Conservation (phyloP, 352 stramenopile species). For the Plasmopara muralis region DNA sequence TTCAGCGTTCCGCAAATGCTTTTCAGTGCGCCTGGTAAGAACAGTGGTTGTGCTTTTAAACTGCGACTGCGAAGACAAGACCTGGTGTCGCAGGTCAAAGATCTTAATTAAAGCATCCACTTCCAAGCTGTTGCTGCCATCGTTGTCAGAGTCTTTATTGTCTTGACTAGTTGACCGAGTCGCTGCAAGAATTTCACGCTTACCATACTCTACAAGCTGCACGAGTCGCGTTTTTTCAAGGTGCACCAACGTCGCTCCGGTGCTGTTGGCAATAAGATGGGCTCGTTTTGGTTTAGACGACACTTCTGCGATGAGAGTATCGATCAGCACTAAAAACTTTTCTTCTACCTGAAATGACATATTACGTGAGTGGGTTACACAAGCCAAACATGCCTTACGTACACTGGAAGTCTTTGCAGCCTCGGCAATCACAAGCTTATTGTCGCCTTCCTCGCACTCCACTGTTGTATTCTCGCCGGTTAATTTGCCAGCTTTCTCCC, state of each 20-base stretch:
- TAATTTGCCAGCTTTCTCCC: neutral
- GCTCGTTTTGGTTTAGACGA: constrained; percentile 49
- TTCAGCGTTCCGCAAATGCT: constrained; percentile 45
- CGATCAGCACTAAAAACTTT: constrained; percentile 49
- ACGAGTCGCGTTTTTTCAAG: constrained; percentile 64
- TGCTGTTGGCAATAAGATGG: constrained; percentile 63
- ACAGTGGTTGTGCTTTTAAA: constrained; percentile 53
- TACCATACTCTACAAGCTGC: constrained; percentile 52
- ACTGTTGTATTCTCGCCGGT: constrained; percentile 1
- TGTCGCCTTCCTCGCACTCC: constrained; percentile 1
- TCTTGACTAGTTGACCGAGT: constrained; percentile 24
- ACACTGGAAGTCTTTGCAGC: constrained; percentile 12
- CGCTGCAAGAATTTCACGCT: constrained; percentile 38
- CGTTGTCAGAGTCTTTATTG: constrained; percentile 15
- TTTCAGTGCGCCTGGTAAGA: constrained; percentile 48
- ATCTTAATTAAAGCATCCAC: constrained; percentile 63
- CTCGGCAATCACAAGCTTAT: constrained; percentile 11
- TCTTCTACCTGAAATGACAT: constrained; percentile 32
- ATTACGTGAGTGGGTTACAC: constrained; percentile 3
- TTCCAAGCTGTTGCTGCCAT: constrained; percentile 35
- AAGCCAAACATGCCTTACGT: constrained; percentile 6
- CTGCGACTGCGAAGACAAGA: constrained; percentile 58
- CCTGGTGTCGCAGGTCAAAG: constrained; percentile 68
- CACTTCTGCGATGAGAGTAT: constrained; percentile 54
- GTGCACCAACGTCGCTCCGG: constrained; percentile 64